Evolutionary conservation across 352 stramenopile species (phyloP).

Genomic region (Aphanomyces euteiches): DNA sequence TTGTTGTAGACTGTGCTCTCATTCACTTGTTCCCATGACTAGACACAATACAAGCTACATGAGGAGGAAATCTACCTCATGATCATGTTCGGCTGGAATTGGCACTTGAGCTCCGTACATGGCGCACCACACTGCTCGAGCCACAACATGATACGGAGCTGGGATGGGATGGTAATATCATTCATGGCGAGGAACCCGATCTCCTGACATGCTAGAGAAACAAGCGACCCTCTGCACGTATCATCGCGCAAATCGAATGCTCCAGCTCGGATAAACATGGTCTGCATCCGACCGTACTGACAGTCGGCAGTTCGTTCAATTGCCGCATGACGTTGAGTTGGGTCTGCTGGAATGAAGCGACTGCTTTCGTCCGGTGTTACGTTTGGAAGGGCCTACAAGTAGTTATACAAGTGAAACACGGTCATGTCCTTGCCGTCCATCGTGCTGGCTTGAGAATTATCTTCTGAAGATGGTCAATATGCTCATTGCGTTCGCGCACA

Average conservation of each 20-base stretch:
- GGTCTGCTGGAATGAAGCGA: neutral
- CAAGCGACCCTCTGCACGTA: neutral
- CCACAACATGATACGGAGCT: neutral
- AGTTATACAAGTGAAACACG: neutral
- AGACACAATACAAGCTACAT: no score
- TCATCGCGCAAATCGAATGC: neutral
- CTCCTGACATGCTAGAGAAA: neutral
- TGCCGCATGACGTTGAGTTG: neutral
- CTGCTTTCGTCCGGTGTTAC: neutral
- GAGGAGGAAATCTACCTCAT: neutral
- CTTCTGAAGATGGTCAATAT: constrained; percentile 9
- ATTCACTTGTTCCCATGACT: neutral
- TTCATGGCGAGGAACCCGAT: neutral
- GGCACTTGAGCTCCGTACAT: neutral
- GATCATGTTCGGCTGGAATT: neutral
- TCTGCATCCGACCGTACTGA: neutral
- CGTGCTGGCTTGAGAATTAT: neutral
- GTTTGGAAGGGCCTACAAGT: neutral
- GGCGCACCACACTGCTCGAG: neutral
- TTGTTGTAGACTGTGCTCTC: neutral
- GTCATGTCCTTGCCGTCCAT: neutral
- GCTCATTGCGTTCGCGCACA: neutral
- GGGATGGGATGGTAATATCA: neutral
- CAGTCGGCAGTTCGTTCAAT: constrained; percentile 2
- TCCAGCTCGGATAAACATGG: neutral